Evolutionary conservation across 2,329 filamentous ascomycete genomes (phyloP), one percentile per base, ranked within the genome.

Genomic region (Anthostomella pinea): DNA sequence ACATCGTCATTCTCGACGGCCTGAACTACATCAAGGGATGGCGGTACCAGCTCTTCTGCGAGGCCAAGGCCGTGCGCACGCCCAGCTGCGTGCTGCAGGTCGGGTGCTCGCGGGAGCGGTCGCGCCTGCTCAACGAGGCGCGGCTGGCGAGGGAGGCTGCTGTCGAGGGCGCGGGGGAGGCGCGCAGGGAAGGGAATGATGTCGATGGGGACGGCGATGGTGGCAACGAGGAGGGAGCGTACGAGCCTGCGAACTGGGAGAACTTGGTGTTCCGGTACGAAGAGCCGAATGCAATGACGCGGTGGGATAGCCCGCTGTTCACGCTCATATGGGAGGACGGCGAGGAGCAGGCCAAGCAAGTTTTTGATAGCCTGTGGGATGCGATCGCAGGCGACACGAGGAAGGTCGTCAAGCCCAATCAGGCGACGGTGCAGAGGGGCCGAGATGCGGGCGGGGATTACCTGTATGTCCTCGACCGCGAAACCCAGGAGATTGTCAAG

Each of bases 21-120:
- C 67, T 87, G 42, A 93, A 93, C 63, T 94, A 93, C 64, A 94
- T 94, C 66, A 93, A 93, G 62, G 87, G 87, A 23, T 93, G 86
- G 77, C 75, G 87, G 31, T 94, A 94, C 60, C 87, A 94, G 68
- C 69, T 94, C 15, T 84, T 83, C 61, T 91, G 87, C 66, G 87
- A 93, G 64, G 80, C 87, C 23, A 93, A 93, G 64, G 87, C 87
- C 30, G 67, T 86, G 35, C 69, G 81, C 45, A 93, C 87, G 3
- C 78, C 84, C 3, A 85, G 77, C 62, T 89, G 84, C 53, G 79
- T 93, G 38, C 68, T 93, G 45, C 79, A 82, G 60, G 68, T 83
- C 28, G 79, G 79, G 0, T 78, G 75, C 45, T 55, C 67, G 8
- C 61, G 67, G 3, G 75, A 79, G n/a, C 60, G 60, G 43, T 75